These are phyloP conservation scores for Haplosporangium gracile DNA, from an alignment of 192 early-diverging fungal species.

Conservation along the genomic window DNA sequence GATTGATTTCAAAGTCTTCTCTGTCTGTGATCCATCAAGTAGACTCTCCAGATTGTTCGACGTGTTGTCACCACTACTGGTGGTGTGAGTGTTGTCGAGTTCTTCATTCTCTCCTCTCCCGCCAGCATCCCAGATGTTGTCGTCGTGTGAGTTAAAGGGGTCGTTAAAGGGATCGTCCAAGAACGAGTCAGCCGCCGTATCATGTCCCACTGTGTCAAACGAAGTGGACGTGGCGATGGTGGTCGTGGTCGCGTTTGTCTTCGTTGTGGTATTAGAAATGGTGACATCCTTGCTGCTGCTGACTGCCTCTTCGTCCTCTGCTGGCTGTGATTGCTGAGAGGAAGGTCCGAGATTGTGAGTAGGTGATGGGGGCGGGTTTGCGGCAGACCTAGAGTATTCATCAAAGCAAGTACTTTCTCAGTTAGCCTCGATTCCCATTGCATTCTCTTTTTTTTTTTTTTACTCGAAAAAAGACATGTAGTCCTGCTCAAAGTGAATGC, in stretches of 20 bases:
- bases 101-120: not conserved
- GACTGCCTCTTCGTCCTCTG: not conserved
- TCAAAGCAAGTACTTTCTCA: not conserved
- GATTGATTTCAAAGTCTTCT: not conserved
- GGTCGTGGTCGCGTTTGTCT: not conserved
- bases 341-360: not conserved
- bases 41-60: not conserved
- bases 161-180: not conserved
- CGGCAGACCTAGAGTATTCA: not conserved
- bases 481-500: not conserved
- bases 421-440: not conserved
- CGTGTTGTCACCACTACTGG: not conserved
- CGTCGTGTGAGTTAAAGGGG: slow-evolving; percentile 13
- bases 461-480: not conserved
- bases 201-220: slow-evolving; percentile 5
- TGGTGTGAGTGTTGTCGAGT: not conserved
- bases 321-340: not conserved
- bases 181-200: not conserved
- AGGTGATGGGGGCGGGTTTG: not conserved
- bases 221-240: not conserved
- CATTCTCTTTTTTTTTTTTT: not conserved
- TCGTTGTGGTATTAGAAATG: not conserved
- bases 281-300: not conserved
- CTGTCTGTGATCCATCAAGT: not conserved
- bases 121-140: not conserved